A percentile compares a stretch with the other conserved stretches of the same genome.
These are phyloP conservation scores for Acmispon strigosus DNA, from an alignment of 306 rosid species.

Conservation along the genomic window DNA sequence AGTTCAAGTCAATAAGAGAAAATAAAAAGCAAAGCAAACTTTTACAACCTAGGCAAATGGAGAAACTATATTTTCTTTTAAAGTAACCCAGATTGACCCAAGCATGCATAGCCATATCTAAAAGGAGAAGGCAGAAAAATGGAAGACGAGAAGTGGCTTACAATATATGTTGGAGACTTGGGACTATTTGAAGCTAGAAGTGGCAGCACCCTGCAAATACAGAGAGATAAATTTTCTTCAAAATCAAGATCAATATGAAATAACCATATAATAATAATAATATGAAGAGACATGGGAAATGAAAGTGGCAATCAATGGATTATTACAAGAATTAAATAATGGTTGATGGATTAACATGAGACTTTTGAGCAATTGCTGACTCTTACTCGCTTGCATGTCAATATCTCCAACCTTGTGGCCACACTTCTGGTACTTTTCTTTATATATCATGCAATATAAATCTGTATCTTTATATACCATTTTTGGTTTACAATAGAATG, in stretches of 20 bases:
- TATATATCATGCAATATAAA: not conserved
- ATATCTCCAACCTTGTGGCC: not conserved
- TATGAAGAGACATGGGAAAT: too few relatives aligned
- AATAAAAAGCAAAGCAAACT: not conserved
- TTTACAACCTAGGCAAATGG: conserved; percentile 1
- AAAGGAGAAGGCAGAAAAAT: not conserved
- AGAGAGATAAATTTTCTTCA: conserved; percentile 6
- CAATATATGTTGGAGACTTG: not conserved
- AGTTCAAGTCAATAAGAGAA: not conserved
- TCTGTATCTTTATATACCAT: too few relatives aligned
- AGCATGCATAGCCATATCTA: not conserved
- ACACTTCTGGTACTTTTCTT: conserved; percentile 29
- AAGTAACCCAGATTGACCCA: not conserved
- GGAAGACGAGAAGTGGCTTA: not conserved
- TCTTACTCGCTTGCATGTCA: conserved; percentile 39
- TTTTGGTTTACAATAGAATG: too few relatives aligned
- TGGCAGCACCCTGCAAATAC: conserved; percentile 28
- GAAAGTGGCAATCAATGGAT: not conserved
- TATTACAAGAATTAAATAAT: too few relatives aligned
- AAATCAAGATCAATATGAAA: conserved; percentile 4
- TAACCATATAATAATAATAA: conserved; percentile 8
- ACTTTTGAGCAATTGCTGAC: conserved; percentile 25
- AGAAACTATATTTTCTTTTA: not conserved
- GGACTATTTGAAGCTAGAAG: conserved; percentile 1
- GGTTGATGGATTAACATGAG: not conserved